These are phyloP conservation scores for Chiua virens DNA, from an alignment of 768 basidiomycete genomes.

Conservation along the genomic window DNA sequence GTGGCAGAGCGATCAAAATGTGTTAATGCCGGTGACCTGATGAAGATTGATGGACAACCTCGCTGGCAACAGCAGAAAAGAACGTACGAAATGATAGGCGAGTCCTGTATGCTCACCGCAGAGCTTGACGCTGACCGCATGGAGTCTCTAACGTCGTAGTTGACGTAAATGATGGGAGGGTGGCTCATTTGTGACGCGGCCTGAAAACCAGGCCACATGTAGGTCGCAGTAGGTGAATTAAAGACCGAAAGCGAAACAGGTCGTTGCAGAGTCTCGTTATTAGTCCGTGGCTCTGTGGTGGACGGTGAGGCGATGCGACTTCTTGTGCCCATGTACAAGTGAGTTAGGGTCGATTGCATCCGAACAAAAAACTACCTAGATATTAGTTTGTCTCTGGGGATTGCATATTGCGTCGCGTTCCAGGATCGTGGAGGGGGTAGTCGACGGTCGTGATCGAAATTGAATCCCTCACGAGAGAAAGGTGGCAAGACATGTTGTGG, in stretches of 20 bases:
- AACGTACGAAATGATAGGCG: conserved; percentile 32
- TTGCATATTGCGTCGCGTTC: conserved; percentile 22
- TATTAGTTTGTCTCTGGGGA: conserved; percentile 22
- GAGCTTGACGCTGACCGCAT: conserved; percentile 34
- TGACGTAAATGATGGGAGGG: conserved; percentile 41
- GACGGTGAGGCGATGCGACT: conserved; percentile 24
- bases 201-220: conserved; percentile 47
- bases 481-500: conserved; percentile 34
- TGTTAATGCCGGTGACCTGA: conserved; percentile 31
- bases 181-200: conserved; percentile 44
- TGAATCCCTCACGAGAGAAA: conserved; percentile 30
- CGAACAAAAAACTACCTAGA: conserved; percentile 24
- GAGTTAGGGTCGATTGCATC: conserved; percentile 14
- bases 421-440: conserved; percentile 33
- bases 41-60: conserved; percentile 14
- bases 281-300: conserved; percentile 17
- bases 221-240: conserved; percentile 45
- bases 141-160: conserved; percentile 32
- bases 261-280: conserved; percentile 29
- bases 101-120: conserved; percentile 28
- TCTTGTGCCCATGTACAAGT: conserved; percentile 17
- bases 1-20: conserved; percentile 27
- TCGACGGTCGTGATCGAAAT: conserved; percentile 35
- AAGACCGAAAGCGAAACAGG: conserved; percentile 41
- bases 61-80: conserved; percentile 12